These are phyloP conservation scores for Crithidia acanthocephali DNA, from an alignment of 208 protist genomes.

Conservation along the genomic window DNA sequence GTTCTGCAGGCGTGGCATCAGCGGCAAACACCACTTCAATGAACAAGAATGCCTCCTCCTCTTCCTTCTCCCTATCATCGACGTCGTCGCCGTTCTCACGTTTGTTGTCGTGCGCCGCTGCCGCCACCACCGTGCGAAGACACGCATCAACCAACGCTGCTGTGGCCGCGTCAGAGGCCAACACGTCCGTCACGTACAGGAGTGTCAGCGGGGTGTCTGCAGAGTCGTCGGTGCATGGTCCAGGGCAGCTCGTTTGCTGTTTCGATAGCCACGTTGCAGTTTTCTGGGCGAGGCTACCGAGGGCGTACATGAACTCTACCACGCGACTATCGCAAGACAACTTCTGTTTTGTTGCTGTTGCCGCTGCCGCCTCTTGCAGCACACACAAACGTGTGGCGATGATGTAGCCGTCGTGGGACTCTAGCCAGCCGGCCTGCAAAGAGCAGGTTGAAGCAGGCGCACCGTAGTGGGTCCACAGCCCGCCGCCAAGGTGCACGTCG, in stretches of 20 bases:
- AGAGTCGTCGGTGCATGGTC: neutral
- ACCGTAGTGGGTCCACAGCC: neutral
- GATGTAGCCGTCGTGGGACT: conserved; percentile 21
- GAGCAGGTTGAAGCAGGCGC: neutral
- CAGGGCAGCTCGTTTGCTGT: neutral
- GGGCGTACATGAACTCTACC: neutral
- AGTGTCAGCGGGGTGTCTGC: conserved; percentile 28
- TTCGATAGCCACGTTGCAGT: neutral
- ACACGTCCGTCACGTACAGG: conserved; percentile 29
- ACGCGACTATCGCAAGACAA: neutral
- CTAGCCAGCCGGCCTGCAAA: neutral
- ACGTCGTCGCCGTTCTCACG: neutral
- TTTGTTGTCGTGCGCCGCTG: neutral
- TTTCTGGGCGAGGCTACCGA: neutral
- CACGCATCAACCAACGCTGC: conserved; percentile 17
- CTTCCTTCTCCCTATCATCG: conserved; percentile 1
- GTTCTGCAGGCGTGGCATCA: neutral
- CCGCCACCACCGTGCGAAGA: neutral
- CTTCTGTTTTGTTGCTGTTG: neutral
- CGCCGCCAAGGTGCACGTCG: conserved; percentile 11
- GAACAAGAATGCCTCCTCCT: conserved; percentile 1
- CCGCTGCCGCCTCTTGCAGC: conserved; percentile 21
- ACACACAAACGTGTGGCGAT: conserved; percentile 16
- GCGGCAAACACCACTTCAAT: conserved; percentile 50
- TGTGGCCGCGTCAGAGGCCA: conserved; percentile 1